Evolutionary conservation across 1,139 yeast genomes (phyloP), one percentile per base, ranked within the genome.

Genomic region (Lodderomyces oxycetoniae): DNA sequence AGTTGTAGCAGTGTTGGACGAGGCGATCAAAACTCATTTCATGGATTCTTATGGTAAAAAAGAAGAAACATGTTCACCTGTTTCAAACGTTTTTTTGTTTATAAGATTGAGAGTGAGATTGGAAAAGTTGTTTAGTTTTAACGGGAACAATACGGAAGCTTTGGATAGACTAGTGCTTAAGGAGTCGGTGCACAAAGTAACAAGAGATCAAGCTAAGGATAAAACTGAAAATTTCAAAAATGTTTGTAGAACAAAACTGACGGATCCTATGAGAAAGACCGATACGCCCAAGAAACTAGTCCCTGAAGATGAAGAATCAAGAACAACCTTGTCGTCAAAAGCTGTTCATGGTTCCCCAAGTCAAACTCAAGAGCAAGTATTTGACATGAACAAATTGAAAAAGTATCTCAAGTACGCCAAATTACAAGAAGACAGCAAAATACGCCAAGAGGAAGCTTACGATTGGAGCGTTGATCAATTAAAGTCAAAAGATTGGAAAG

Each of bases 371-470:
- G n/a, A n/a, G n/a, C n/a, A n/a, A n/a, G n/a, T n/a, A n/a, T 14
- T 24, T 24, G 26, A 24, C n/a, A 8, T 24, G 9, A 7, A 11
- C 26, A 16, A 19, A 2, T 46, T 63, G 26, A 61, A 70, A 40
- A 49, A 46, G 1, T 75, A 69, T 35, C 57, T 78, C 31, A 56
- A 63, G 34, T 55, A 59, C 8, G 72, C 78, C 2, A 71, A 70
- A 36, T 51, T 52, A 15, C 61, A 59, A 11, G 68, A 67, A 21
- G 74, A 73, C 36, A 63, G 62, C 26, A 48, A 59, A 32, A 72
- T 72, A 47, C 63, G 77, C 30, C 71, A 70, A 34, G 50, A 63
- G 26, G 65, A 67, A 32, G 79, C 83, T 1, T 74, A 59, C 44
- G 80, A 23, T 28, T 41, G 26, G 50, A 47, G 16, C 32, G 47